Evolutionary conservation across 2,329 filamentous ascomycete genomes (phyloP), one percentile per base, ranked within the genome.

Genomic region (Cadophora sp.): DNA sequence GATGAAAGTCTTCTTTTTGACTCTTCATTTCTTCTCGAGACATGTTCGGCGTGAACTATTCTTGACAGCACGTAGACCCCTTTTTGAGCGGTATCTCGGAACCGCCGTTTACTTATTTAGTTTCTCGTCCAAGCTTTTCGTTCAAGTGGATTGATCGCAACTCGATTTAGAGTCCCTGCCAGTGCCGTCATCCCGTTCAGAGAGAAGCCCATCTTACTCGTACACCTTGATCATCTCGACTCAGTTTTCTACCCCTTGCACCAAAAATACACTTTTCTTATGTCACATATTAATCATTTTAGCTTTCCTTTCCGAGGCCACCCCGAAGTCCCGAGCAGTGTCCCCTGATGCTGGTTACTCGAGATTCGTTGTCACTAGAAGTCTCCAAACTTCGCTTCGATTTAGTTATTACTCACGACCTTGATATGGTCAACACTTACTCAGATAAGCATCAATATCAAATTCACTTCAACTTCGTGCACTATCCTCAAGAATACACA

Each of bases 141-240:
- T 22, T 22, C n/a, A 39, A 33, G 24, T 53, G 33, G 53, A 56
- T 22, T 13, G 24, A n/a, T 6, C 36, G 36, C 11, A 3, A 51
- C 22, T 43, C 24, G 16, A 60, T 33, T 14, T 33, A 20, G 27
- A n/a, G 36, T 27, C 33, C 33, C 20, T 60, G 24, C 18, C 41
- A 48, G 41, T 60, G 58, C 58, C 41, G 24, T 48, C 22, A 45
- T 48, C 16, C 58, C n/a, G 24, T 30, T 18, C 11, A 33, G 39
- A n/a, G 30, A 56, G n/a, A 8, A 33, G n/a, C n/a, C n/a, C n/a
- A n/a, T n/a, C n/a, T n/a, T 20, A 16, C 24, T 39, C 14, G 18
- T 11, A 11, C 33, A 36, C 8, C 51, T 39, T 39, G 1, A 9
- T 2, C 36, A 9, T 8, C 11, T 39, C 11, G 11, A 39, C 36